These are phyloP conservation scores for Flaveria bidentis DNA, from an alignment of 129 eudicot species.

Conservation along the genomic window DNA sequence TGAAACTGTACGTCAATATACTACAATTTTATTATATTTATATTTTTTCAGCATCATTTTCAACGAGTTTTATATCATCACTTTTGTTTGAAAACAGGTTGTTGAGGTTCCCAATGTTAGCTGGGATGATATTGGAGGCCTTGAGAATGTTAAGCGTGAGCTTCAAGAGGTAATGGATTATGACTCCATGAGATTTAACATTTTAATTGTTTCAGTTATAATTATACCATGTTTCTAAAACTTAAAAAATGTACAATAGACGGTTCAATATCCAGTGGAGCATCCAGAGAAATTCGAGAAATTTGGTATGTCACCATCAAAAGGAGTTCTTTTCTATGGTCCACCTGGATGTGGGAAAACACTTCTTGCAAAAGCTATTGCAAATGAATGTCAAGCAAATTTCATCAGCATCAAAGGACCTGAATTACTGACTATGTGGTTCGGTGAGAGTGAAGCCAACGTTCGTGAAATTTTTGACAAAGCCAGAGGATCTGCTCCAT, in stretches of 20 bases:
- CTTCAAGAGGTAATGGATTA: not conserved
- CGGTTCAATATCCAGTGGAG: not conserved
- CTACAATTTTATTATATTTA: not conserved
- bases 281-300: not conserved
- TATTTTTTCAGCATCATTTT: no score
- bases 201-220: not conserved
- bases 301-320: not conserved
- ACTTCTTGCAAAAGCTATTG: not conserved
- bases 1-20: not conserved
- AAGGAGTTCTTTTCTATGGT: not conserved
- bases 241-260: not conserved
- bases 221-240: not conserved
- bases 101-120: not conserved
- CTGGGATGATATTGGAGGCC: not conserved
- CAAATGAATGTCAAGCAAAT: not conserved
- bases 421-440: not conserved
- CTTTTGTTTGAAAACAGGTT: not conserved
- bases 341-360: slow-evolving; percentile 1
- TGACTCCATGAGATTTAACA: not conserved
- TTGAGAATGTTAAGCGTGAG: slow-evolving; percentile 1
- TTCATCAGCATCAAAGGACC: slow-evolving; percentile 6
- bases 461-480: slow-evolving; percentile 1
- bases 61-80: not conserved
- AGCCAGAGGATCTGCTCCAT: not conserved
- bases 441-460: not conserved